Evolutionary conservation across 371 early-diverging fungal genomes (phyloP), one percentile per base, ranked within the genome.

Genomic region (Saksenaea vasiformis): DNA sequence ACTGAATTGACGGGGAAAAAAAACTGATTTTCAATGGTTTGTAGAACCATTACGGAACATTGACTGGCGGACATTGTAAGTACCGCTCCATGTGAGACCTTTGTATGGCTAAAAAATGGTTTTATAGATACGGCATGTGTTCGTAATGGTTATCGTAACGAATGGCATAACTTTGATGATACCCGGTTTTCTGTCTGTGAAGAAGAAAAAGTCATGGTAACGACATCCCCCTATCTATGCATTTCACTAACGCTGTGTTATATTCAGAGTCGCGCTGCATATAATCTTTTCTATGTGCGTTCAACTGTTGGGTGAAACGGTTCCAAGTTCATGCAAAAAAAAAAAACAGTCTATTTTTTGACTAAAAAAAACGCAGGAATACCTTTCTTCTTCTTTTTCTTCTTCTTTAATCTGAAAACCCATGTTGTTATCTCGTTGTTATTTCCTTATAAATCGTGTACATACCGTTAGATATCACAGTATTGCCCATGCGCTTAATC

Each of bases 121-220:
- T 39, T 4, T 37, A 26, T 67, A 79, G 79, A 98, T 65, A 98
- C 97, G 15, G 96, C 98, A 0, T 88, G 86, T 68, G 95, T 97
- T 3, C 80, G 90, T 38, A 91, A 91, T 66, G 88, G 88, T 3
- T 80, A 90, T 60, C 83, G 87, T 11, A 82, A 85, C 22, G 85
- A 91, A 70, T 98, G 98, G 98, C 91, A 90, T 71, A 87, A 90
- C 60, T 96, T 96, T 82, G 95, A 98, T 73, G 98, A 98, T 75
- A 89, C 95, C 24, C 76, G 93, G 14, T 90, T 95, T 14, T 87
- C 90, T 0, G 79, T 79, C 0, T 86, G 87, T 36, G 83, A 85
- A 44, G 87, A 90, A 70, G 65, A 71, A 24, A 83, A 88, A 60
- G 91, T 91, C 1, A 75, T 82, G 71, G 87, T 87, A 84, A 73